Evolutionary conservation across 1,284 basidiomycete genomes (phyloP).

Genomic region (Peniophora sp.): DNA sequence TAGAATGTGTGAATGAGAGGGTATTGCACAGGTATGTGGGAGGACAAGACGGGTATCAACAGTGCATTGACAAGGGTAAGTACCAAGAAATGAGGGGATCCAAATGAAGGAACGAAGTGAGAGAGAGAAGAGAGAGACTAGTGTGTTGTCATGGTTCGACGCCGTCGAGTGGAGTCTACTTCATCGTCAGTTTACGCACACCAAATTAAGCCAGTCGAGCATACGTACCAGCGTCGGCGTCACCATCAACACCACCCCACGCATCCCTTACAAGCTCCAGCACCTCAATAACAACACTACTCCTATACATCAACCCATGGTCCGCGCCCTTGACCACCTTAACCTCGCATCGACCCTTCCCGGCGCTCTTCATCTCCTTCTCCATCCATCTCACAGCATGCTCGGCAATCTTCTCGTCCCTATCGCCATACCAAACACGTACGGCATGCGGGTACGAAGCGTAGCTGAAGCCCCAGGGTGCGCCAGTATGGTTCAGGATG

Average conservation of each 20-base stretch:
- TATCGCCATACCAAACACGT: constrained; percentile 89
- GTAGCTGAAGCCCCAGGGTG: constrained; percentile 82
- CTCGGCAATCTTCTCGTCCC: constrained; percentile 88
- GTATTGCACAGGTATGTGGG: too few species aligned
- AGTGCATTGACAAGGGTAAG: too few species aligned
- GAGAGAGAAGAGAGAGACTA: too few species aligned
- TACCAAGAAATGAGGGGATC: too few species aligned
- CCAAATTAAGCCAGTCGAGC: too few species aligned
- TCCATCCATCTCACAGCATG: constrained; percentile 89
- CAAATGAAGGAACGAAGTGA: too few species aligned
- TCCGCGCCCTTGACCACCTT: constrained; percentile 83
- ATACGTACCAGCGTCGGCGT: too few species aligned
- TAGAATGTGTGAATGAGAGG: too few species aligned
- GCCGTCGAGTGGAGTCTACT: too few species aligned
- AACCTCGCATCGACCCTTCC: constrained; percentile 53
- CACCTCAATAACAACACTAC: constrained; percentile 81
- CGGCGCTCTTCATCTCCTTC: constrained; percentile 47
- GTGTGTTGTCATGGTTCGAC: too few species aligned
- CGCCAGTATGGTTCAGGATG: constrained; percentile 81
- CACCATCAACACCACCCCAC: constrained; percentile 34
- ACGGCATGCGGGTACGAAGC: constrained; percentile 71
- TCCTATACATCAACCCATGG: constrained; percentile 89
- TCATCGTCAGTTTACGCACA: too few species aligned
- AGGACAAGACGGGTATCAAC: too few species aligned
- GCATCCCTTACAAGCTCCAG: constrained; percentile 61